Conservation (phyloP, 2,329 filamentous ascomycete genomes). For the Botrytis tulipae region DNA sequence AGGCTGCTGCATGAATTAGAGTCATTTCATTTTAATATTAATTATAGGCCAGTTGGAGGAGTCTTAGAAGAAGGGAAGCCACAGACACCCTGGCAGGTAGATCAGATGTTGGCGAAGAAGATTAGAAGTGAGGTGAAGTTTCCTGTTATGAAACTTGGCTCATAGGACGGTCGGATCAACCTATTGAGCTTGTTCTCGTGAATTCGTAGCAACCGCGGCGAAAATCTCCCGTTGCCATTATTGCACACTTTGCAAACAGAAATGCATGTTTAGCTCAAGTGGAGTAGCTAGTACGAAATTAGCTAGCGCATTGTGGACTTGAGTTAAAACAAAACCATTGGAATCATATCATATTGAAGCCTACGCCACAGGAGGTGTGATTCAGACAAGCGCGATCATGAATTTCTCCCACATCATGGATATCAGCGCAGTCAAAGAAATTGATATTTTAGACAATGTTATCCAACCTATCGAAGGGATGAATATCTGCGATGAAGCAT, state of each 20-base stretch:
- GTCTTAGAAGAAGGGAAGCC: background rate
- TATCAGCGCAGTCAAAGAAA: slow-evolving; percentile 52
- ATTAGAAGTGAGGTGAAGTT: background rate
- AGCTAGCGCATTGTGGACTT: background rate
- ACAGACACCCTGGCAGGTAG: slow-evolving; percentile 5
- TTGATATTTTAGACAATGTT: slow-evolving; percentile 54
- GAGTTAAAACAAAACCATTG: background rate
- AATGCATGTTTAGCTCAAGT: background rate
- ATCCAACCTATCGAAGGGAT: slow-evolving; percentile 59
- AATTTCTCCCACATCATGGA: slow-evolving; percentile 37
- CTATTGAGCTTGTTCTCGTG: too few relatives aligned
- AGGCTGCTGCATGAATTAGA: slow-evolving; percentile 7
- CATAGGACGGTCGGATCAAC: too few relatives aligned
- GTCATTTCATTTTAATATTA: slow-evolving; percentile 1
- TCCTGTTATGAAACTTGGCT: background rate
- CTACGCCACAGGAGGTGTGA: background rate
- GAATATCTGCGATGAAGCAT: slow-evolving; percentile 70
- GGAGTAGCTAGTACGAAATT: accelerated
- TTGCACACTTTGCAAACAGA: background rate
- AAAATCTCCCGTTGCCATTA: background rate
- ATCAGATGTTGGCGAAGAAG: background rate
- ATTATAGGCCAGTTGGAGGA: background rate
- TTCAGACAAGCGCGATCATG: slow-evolving; percentile 53
- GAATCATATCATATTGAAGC: background rate
- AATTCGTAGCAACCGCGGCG: background rate